Percentiles rank a stretch among this genome's conserved stretches.
Conservation (phyloP, 2,329 filamentous ascomycete genomes). For the Fusarium sp. region DNA sequence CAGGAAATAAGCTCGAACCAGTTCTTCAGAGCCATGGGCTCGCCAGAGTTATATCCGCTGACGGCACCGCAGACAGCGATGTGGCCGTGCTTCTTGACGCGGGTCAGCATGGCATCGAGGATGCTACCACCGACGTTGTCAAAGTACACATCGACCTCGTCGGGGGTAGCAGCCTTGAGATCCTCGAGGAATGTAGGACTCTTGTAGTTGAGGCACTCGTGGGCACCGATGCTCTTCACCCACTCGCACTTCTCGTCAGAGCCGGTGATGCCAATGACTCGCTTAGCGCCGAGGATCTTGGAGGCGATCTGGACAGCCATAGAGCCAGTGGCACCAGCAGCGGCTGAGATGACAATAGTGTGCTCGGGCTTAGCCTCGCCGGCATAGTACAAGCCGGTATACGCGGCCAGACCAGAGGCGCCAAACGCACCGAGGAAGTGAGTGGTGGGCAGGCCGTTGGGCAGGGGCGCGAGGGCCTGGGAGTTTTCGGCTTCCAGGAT, state of each 20-base stretch:
- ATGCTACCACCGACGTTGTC: conserved; percentile 43
- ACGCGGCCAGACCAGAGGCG: conserved; percentile 40
- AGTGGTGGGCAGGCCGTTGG: conserved; percentile 33
- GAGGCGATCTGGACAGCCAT: conserved; percentile 44
- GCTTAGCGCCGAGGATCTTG: conserved; percentile 41
- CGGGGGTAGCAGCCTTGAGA: conserved; percentile 38
- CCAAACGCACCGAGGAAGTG: conserved; percentile 44
- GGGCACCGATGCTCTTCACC: conserved; percentile 40
- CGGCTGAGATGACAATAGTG: conserved; percentile 42
- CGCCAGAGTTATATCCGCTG: conserved; percentile 39
- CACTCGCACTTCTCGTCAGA: conserved; percentile 42
- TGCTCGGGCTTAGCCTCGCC: conserved; percentile 41
- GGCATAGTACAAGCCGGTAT: conserved; percentile 36
- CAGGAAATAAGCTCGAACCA: conserved; percentile 43
- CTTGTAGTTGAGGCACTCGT: conserved; percentile 44
- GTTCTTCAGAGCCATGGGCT: conserved; percentile 41
- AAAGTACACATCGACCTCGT: conserved; percentile 43
- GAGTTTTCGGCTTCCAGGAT: conserved; percentile 39
- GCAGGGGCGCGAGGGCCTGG: conserved; percentile 38
- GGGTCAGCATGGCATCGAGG: conserved; percentile 41
- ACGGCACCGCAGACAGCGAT: conserved; percentile 42
- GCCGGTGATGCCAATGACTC: conserved; percentile 42
- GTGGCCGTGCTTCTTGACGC: conserved; percentile 39
- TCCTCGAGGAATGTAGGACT: conserved; percentile 42
- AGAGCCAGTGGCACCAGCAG: conserved; percentile 41